Base-by-base conservation (phyloP, 1,284 basidiomycete species). In the Marasmius tenuissimus region DNA sequence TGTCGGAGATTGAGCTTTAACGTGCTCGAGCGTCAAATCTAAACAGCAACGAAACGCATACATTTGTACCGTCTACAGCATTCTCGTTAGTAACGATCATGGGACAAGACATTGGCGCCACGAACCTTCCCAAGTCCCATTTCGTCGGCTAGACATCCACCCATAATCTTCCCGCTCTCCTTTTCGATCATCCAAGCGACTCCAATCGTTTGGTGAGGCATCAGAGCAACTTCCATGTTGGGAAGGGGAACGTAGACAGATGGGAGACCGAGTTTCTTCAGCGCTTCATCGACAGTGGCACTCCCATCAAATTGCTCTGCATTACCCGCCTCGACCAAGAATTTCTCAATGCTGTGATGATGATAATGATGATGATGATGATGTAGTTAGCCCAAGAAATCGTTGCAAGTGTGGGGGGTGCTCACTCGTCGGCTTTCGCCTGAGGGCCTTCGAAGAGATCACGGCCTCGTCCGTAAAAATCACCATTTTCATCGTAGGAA, bases 111-210 rank as follows among this genome's bases (percentile, higher is more conserved):
- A 27, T 1, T 20, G 55, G 38, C n/a, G 48, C 63, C 6, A 67
- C 73, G n/a, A 45, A 79, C 77, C 76, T 84, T 84, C 39, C 84
- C 83, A 12, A 86, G 76, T 53, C 85, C 85, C 85, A 87, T 86
- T 66, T 96, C 93, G 70, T 96, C 93, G 4, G 86, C 89, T 11
- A 94, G 74, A 66, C 87, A 88, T 34, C 91, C 92, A 63, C 85
- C 85, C 40, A 76, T 77, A 16, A 76, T 63, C 0, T 57, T 65
- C 34, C 77, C 74, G 47, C 72, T 72, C 69, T 89, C 88, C 57
- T 84, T 83, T 33, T 84, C 79, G 3, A 83, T 67, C 84, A 88
- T 87, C 88, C 88, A 90, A 1, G 84, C 80, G 0, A 88, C 85
- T 1, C 87, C 83, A 56, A 90, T 85, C 4, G 80, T 77, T 66